A percentile compares a stretch with the other conserved stretches of the same genome.
These are phyloP conservation scores for Cucumis variabilis DNA, from an alignment of 331 rosid species.

Conservation along the genomic window DNA sequence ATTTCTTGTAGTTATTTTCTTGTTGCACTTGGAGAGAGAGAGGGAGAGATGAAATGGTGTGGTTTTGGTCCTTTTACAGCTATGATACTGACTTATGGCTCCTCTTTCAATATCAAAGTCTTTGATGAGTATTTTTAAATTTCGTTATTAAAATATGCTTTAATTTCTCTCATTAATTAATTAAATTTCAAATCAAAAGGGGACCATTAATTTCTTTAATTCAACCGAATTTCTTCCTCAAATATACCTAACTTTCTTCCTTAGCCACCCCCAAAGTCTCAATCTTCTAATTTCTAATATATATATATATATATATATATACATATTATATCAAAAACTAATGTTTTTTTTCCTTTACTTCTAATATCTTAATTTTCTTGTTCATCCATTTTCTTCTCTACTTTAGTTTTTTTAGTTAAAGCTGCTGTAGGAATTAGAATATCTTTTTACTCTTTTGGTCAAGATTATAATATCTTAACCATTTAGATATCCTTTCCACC, in stretches of 20 bases:
- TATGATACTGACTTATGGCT: constrained; percentile 61
- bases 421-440: too few relatives aligned
- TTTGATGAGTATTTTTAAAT: constrained; percentile 33
- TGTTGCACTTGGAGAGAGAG: neutral
- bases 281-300: too few relatives aligned
- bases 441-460: too few relatives aligned
- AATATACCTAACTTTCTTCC: neutral
- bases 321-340: too few relatives aligned
- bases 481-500: too few relatives aligned
- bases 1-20: neutral
- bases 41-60: constrained; percentile 40
- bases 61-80: constrained; percentile 72
- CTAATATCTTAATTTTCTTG: too few relatives aligned
- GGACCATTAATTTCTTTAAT: neutral
- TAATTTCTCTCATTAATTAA: neutral
- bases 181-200: neutral
- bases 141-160: neutral
- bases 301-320: too few relatives aligned
- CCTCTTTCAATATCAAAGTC: constrained; percentile 12
- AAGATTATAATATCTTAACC: too few relatives aligned
- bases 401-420: too few relatives aligned
- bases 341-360: too few relatives aligned
- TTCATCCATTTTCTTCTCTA: too few relatives aligned
- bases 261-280: too few relatives aligned
- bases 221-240: neutral